These are phyloP conservation scores for Fonsecaea nubica DNA, from an alignment of 2,329 filamentous ascomycete genomes.

Conservation along the genomic window DNA sequence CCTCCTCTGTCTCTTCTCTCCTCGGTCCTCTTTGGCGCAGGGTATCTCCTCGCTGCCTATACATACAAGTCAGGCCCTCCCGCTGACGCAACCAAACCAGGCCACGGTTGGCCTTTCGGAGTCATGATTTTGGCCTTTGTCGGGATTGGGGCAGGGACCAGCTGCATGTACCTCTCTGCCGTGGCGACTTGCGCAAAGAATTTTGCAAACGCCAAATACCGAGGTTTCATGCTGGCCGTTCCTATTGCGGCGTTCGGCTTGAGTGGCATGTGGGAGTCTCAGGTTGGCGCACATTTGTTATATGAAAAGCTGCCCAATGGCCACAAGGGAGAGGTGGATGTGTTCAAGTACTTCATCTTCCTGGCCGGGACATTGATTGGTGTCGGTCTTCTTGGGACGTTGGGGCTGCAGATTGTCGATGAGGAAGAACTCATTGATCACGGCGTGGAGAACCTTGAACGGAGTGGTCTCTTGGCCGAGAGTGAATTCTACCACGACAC, in stretches of 20 bases:
- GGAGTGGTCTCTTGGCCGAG: slow-evolving; percentile 80
- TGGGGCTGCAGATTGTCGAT: slow-evolving; percentile 78
- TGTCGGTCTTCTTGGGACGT: slow-evolving; percentile 74
- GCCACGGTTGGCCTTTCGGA: slow-evolving; percentile 72
- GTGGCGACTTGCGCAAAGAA: slow-evolving; percentile 99
- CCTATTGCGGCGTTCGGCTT: slow-evolving; percentile 93
- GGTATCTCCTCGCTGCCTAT: slow-evolving; percentile 82
- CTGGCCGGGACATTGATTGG: slow-evolving; percentile 72
- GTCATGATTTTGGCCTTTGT: slow-evolving; percentile 87
- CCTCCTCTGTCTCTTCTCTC: slow-evolving; percentile 76
- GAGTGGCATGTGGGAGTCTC: slow-evolving; percentile 94
- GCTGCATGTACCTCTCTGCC: slow-evolving; percentile 84
- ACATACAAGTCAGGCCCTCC: slow-evolving; percentile 69
- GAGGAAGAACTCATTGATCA: slow-evolving; percentile 88
- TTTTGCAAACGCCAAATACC: slow-evolving; percentile 85
- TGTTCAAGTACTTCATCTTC: slow-evolving; percentile 88
- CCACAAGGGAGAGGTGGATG: slow-evolving; percentile 67
- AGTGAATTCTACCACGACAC: slow-evolving; percentile 71
- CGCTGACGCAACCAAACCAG: slow-evolving; percentile 56
- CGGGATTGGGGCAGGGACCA: slow-evolving; percentile 80
- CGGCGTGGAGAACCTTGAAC: slow-evolving; percentile 87
- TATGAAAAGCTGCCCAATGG: slow-evolving; percentile 72
- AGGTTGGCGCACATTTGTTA: slow-evolving; percentile 79
- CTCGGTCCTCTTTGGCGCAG: slow-evolving; percentile 74
- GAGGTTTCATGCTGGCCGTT: slow-evolving; percentile 84